A percentile compares a stretch with the other conserved stretches of the same genome.
phyloP scores from a whole-genome alignment of 2,329 filamentous ascomycete genomes.

The Stachybotrys elegans region DNA sequence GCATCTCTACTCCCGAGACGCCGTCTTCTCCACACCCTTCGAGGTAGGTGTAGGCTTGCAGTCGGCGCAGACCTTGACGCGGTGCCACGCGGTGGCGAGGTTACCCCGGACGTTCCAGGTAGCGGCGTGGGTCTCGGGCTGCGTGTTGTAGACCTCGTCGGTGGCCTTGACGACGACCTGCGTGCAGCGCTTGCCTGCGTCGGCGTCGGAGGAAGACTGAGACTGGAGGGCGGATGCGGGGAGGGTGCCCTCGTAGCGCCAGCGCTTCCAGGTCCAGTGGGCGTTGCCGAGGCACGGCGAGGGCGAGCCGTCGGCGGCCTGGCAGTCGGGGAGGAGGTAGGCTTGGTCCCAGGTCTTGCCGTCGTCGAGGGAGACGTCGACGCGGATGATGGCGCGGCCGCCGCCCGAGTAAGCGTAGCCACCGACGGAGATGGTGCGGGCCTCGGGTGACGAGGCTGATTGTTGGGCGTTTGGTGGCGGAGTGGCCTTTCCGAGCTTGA shows the following conservation, averaged over 20 bases:
- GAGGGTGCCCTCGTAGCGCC: constrained; percentile 51
- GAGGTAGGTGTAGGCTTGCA: constrained; percentile 18
- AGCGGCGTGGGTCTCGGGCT: constrained; percentile 54
- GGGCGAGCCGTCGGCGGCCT: constrained; percentile 16
- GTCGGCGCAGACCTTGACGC: constrained; percentile 37
- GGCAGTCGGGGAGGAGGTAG: constrained; percentile 47
- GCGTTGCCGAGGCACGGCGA: constrained; percentile 37
- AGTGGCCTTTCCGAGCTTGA: constrained; percentile 35
- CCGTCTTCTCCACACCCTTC: constrained; percentile 3
- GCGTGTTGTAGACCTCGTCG: constrained; percentile 62
- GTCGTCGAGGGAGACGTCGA: constrained; percentile 61
- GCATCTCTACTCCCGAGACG: background rate
- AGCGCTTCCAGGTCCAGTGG: constrained; percentile 60
- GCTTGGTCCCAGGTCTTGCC: constrained; percentile 62
- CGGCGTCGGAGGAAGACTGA: background rate
- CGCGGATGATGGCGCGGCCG: constrained; percentile 59
- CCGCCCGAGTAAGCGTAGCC: constrained; percentile 68
- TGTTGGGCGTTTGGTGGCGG: background rate
- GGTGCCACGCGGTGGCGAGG: constrained; percentile 63
- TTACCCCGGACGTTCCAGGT: constrained; percentile 63
- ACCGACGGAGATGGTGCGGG: constrained; percentile 35
- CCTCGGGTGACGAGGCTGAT: too few species aligned
- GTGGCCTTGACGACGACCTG: constrained; percentile 60
- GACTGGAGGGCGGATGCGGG: constrained; percentile 25
- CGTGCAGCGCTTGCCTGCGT: constrained; percentile 30